These are phyloP conservation scores for Teratosphaeria nubilosa DNA, from an alignment of 2,329 filamentous ascomycete species.

Conservation along the genomic window DNA sequence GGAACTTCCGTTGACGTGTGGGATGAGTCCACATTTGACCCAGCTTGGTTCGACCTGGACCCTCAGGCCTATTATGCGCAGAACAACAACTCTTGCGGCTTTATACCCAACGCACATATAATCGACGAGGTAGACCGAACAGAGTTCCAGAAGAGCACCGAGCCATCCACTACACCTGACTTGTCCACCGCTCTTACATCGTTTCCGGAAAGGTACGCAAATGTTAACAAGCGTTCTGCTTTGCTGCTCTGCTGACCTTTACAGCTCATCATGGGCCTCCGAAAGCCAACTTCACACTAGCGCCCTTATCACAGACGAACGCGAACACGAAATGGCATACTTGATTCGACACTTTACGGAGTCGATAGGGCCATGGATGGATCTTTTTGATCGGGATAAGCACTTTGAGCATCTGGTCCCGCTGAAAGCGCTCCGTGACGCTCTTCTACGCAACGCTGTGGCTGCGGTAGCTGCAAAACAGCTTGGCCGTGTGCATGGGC, in stretches of 20 bases:
- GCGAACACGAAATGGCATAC: constrained; percentile 50
- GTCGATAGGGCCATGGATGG: constrained; percentile 51
- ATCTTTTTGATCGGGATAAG: constrained; percentile 44
- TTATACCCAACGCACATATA: constrained; percentile 23
- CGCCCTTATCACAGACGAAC: constrained; percentile 23
- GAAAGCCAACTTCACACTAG: constrained; percentile 23
- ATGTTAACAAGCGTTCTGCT: background rate
- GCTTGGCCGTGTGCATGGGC: constrained; percentile 44
- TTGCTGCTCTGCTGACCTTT: background rate
- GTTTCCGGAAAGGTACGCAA: background rate
- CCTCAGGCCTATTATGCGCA: constrained; percentile 20
- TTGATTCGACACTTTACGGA: constrained; percentile 52
- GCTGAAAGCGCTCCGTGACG: constrained; percentile 43
- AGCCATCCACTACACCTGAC: constrained; percentile 6
- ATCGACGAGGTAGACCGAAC: constrained; percentile 23
- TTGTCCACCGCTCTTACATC: constrained; percentile 4
- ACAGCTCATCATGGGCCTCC: constrained; percentile 16
- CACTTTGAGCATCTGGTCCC: constrained; percentile 54
- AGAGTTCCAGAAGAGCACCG: constrained; percentile 10
- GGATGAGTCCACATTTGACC: constrained; percentile 18
- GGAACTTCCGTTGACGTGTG: constrained; percentile 12
- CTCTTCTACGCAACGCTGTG: constrained; percentile 44
- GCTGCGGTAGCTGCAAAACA: constrained; percentile 55
- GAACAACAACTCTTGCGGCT: constrained; percentile 23
- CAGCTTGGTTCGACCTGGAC: constrained; percentile 23